These are phyloP conservation scores for Microdochium nivale DNA, from an alignment of 2,329 filamentous ascomycete species.

Conservation along the genomic window DNA sequence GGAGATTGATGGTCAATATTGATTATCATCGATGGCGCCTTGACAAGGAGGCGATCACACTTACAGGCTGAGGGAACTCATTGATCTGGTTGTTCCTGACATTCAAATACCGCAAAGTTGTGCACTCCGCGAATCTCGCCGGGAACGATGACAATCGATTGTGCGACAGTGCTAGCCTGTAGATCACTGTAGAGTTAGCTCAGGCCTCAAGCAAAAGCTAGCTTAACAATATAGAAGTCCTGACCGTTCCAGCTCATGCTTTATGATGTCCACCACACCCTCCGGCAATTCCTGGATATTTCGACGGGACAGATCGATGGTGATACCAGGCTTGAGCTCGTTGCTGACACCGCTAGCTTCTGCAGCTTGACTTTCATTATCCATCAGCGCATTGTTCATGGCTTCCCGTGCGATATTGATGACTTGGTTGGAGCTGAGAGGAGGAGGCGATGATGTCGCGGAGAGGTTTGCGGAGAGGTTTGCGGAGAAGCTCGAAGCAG, in stretches of 20 bases:
- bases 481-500: constrained; percentile 37
- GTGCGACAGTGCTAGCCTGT: constrained; percentile 71
- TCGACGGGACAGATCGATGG: constrained; percentile 70
- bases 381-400: constrained; percentile 58
- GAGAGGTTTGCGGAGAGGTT: no score
- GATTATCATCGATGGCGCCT: background rate
- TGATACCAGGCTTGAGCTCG: constrained; percentile 61
- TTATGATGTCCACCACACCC: constrained; percentile 67
- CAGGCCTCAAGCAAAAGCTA: constrained; percentile 6
- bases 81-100: constrained; percentile 67
- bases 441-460: constrained; percentile 28
- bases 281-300: constrained; percentile 64
- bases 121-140: constrained; percentile 64
- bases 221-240: constrained; percentile 11
- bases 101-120: constrained; percentile 71
- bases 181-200: constrained; percentile 5
- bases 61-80: constrained; percentile 50
- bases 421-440: constrained; percentile 52
- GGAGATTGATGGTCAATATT: constrained; percentile 4
- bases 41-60: constrained; percentile 8
- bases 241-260: constrained; percentile 64
- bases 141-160: constrained; percentile 67
- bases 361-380: constrained; percentile 54
- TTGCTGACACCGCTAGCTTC: constrained; percentile 51
- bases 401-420: constrained; percentile 57